These are phyloP conservation scores for Monosporascus sp. DNA, from an alignment of 2,329 filamentous ascomycete species.

Conservation along the genomic window DNA sequence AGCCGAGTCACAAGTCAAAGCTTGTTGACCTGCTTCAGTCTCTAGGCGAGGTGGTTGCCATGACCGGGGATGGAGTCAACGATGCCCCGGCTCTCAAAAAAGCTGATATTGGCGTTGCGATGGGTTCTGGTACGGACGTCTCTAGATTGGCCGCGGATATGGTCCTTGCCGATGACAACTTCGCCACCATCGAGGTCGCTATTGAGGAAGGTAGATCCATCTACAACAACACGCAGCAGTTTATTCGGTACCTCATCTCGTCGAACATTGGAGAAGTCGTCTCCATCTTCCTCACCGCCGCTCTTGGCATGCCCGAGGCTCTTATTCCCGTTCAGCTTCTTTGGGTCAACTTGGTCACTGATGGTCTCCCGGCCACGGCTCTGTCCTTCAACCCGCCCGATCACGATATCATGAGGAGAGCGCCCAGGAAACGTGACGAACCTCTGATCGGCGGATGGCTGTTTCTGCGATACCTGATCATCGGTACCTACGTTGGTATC, in stretches of 20 bases:
- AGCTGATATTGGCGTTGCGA: slow-evolving; percentile 96
- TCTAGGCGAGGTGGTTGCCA: slow-evolving; percentile 89
- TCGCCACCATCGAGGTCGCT: slow-evolving; percentile 92
- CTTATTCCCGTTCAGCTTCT: slow-evolving; percentile 94
- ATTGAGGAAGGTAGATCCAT: slow-evolving; percentile 97
- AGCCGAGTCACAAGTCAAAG: slow-evolving; percentile 95
- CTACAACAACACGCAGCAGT: slow-evolving; percentile 99
- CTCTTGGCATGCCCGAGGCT: slow-evolving; percentile 94
- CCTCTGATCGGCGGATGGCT: slow-evolving; percentile 90
- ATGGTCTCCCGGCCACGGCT: slow-evolving; percentile 92
- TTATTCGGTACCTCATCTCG: slow-evolving; percentile 97
- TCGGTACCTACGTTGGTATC: slow-evolving; percentile 89
- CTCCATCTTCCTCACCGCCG: slow-evolving; percentile 96
- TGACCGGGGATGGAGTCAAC: slow-evolving; percentile 99
- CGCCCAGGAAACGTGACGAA: slow-evolving; percentile 88
- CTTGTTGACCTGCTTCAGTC: slow-evolving; percentile 94
- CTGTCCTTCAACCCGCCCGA: slow-evolving; percentile 98
- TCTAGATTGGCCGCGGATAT: slow-evolving; percentile 96
- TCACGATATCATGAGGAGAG: slow-evolving; percentile 93
- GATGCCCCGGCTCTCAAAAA: slow-evolving; percentile 97
- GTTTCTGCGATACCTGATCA: slow-evolving; percentile 95
- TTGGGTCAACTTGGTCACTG: slow-evolving; percentile 98
- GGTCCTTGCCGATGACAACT: slow-evolving; percentile 98
- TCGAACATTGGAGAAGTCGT: slow-evolving; percentile 99
- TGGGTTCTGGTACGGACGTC: slow-evolving; percentile 97